phyloP scores from a whole-genome alignment of 2,329 filamentous ascomycete species.

The Parastagonospora avenae region DNA sequence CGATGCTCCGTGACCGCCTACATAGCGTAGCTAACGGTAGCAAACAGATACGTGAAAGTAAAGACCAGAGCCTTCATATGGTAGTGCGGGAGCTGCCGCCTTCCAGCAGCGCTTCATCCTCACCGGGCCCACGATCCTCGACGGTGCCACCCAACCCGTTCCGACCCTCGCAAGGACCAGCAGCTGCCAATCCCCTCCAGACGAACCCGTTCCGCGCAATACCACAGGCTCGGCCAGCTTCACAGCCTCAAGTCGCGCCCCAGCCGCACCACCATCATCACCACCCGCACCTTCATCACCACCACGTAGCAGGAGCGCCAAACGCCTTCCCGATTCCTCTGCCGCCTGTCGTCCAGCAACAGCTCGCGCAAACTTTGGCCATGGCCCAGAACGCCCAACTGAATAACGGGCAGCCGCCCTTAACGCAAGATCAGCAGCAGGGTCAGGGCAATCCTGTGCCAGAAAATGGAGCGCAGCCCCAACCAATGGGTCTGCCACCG shows the following conservation, averaged over 20 bases:
- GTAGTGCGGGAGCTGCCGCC: slow-evolving; percentile 44
- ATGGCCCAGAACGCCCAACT: slow-evolving; percentile 21
- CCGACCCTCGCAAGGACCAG: slow-evolving; percentile 21
- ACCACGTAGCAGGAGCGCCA: slow-evolving; percentile 14
- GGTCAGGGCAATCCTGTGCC: slow-evolving; percentile 9
- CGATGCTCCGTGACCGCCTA: slow-evolving; percentile 19
- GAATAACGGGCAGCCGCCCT: slow-evolving; percentile 6
- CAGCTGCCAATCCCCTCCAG: slow-evolving; percentile 24
- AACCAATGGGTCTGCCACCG: slow-evolving; percentile 1
- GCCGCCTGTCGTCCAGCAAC: slow-evolving; percentile 30
- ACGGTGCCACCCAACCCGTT: slow-evolving; percentile 49
- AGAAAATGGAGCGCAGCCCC: slow-evolving; percentile 10
- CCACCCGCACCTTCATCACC: slow-evolving; percentile 24
- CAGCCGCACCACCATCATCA: slow-evolving; percentile 17
- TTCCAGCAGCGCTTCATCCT: slow-evolving; percentile 8
- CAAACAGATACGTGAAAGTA: slow-evolving; percentile 41
- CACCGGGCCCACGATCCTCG: slow-evolving; percentile 32
- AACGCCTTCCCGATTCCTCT: slow-evolving; percentile 22
- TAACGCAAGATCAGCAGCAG: slow-evolving; percentile 1
- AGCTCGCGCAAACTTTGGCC: slow-evolving; percentile 29
- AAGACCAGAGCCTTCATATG: slow-evolving; percentile 45
- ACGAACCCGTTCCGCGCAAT: slow-evolving; percentile 41
- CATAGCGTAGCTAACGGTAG: slow-evolving; percentile 15
- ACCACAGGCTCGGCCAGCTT: slow-evolving; percentile 32
- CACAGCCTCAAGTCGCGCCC: slow-evolving; percentile 25